A percentile compares a stretch with the other conserved stretches of the same genome.
Conservation (phyloP, 306 rosid genomes). For the Inga leiocalycina region DNA sequence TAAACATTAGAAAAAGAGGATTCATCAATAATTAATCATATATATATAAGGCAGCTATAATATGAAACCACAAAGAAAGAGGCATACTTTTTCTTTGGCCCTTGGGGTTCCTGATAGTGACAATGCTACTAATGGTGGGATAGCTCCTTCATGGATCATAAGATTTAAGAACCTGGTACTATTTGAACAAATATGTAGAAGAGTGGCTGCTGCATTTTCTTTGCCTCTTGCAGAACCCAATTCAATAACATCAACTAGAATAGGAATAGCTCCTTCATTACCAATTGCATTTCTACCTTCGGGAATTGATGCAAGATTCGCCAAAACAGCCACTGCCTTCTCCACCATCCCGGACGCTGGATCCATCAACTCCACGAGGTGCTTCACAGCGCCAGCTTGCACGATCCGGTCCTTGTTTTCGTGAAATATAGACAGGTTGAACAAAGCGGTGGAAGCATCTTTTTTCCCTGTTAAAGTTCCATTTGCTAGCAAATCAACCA, state of each 20-base stretch:
- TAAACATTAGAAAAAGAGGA: slow-evolving; percentile 33
- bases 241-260: slow-evolving; percentile 81
- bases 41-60: slow-evolving; percentile 13
- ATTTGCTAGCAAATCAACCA: slow-evolving; percentile 72
- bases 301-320: slow-evolving; percentile 76
- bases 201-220: slow-evolving; percentile 89
- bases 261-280: slow-evolving; percentile 63
- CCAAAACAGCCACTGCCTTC: slow-evolving; percentile 84
- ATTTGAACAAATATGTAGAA: slow-evolving; percentile 72
- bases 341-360: slow-evolving; percentile 89
- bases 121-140: slow-evolving; percentile 86
- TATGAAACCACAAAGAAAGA: slow-evolving; percentile 18
- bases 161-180: slow-evolving; percentile 55
- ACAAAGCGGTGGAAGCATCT: slow-evolving; percentile 88
- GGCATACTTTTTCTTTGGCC: slow-evolving; percentile 89
- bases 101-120: slow-evolving; percentile 89
- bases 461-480: slow-evolving; percentile 86
- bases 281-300: slow-evolving; percentile 75
- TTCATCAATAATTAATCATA: slow-evolving; percentile 7
- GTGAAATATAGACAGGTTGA: slow-evolving; percentile 67
- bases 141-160: slow-evolving; percentile 91
- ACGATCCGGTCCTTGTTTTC: slow-evolving; percentile 83
- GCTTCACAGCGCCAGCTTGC: slow-evolving; percentile 78
- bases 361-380: slow-evolving; percentile 87
- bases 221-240: slow-evolving; percentile 84